Evolutionary conservation across 495 filamentous ascomycete genomes (phyloP).

Genomic region (Pseudomonodictys pantanalensis): DNA sequence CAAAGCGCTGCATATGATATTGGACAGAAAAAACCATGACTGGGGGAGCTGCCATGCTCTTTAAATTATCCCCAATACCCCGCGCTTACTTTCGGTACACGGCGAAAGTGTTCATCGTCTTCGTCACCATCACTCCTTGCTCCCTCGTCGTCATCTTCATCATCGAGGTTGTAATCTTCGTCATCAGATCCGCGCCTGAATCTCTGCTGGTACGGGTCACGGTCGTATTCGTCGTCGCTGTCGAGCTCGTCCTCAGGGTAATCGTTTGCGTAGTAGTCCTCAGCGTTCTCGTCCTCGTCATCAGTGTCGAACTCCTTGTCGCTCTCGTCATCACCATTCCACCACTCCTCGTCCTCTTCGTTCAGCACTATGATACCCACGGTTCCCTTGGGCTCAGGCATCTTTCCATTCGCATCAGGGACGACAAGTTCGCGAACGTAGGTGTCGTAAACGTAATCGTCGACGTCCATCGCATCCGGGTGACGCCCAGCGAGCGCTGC

Average conservation of each 20-base stretch:
- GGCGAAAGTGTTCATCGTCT: not conserved
- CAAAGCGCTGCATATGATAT: too few species aligned
- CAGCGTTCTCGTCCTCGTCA: conserved; percentile 47
- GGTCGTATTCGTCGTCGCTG: conserved; percentile 55
- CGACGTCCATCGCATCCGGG: conserved; percentile 36
- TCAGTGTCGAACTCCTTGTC: conserved; percentile 50
- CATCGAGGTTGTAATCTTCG: conserved; percentile 53
- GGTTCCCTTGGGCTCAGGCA: conserved; percentile 28
- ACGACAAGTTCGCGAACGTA: conserved; percentile 50
- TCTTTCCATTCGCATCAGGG: conserved; percentile 1
- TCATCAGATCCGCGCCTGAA: conserved; percentile 53
- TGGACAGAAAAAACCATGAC: too few species aligned
- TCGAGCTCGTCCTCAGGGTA: conserved; percentile 66
- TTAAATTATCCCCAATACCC: not conserved
- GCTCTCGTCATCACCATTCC: conserved; percentile 61
- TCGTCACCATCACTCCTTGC: not conserved
- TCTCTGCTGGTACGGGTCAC: conserved; percentile 46
- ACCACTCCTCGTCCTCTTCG: conserved; percentile 55
- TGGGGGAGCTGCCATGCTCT: too few species aligned
- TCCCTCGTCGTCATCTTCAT: conserved; percentile 44
- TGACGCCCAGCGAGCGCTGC: conserved; percentile 1
- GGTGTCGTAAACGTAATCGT: conserved; percentile 63
- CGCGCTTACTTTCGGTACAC: not conserved
- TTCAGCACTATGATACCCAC: conserved; percentile 60
- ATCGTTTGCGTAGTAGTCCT: conserved; percentile 64